These are phyloP conservation scores for Bathelium albidoporum DNA, from an alignment of 495 filamentous ascomycete genomes.

Conservation along the genomic window DNA sequence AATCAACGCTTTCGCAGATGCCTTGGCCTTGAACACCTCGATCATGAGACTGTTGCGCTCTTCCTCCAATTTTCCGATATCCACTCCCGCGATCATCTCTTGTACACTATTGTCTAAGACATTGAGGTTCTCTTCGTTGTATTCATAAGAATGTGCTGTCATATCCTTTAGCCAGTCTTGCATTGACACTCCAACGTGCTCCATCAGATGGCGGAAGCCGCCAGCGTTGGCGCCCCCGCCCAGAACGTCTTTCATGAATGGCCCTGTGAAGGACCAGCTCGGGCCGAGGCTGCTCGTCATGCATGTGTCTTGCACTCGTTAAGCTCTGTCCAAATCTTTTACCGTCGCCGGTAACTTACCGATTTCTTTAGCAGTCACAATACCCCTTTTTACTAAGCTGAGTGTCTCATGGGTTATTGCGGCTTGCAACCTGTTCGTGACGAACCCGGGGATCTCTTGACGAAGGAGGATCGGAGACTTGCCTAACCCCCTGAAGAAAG, in stretches of 20 bases:
- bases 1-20: background rate
- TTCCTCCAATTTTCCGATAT: background rate
- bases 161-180: constrained; percentile 17
- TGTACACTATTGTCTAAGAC: constrained; percentile 2
- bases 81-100: constrained; percentile 6
- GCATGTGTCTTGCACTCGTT: constrained; percentile 6
- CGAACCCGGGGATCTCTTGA: constrained; percentile 2
- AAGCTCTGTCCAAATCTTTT: background rate
- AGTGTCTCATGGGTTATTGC: background rate
- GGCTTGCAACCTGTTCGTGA: constrained; percentile 4
- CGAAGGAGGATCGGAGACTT: constrained; percentile 3
- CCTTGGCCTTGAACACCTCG: background rate
- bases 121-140: constrained; percentile 6
- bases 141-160: constrained; percentile 4
- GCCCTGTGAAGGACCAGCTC: constrained; percentile 17
- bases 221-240: constrained; percentile 14
- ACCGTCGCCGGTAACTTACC: constrained; percentile 1
- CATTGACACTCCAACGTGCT: constrained; percentile 12
- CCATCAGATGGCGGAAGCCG: constrained; percentile 15
- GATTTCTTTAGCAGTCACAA: constrained; percentile 3
- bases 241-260: constrained; percentile 11
- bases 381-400: constrained; percentile 6
- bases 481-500: background rate
- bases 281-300: constrained; percentile 15
- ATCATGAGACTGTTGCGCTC: constrained; percentile 5